These are phyloP conservation scores for Cairneyella variabilis DNA, from an alignment of 495 filamentous ascomycete genomes.

Conservation along the genomic window DNA sequence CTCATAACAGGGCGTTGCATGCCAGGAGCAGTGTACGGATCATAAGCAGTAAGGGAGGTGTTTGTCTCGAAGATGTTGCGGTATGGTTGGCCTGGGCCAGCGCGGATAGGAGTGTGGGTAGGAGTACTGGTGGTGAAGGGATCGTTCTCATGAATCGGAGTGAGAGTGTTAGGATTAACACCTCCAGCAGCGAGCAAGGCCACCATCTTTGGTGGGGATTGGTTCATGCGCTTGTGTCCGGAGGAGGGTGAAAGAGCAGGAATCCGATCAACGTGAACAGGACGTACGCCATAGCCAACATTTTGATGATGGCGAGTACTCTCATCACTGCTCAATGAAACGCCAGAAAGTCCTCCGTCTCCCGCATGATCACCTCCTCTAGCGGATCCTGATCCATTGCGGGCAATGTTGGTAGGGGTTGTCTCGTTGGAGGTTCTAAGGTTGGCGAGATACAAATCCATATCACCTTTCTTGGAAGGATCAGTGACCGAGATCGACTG, in stretches of 20 bases:
- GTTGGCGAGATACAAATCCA: slow-evolving; percentile 5
- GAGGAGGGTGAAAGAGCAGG: too few species aligned
- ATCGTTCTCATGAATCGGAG: not conserved
- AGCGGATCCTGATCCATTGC: not conserved
- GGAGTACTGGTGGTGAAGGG: not conserved
- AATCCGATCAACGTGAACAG: too few species aligned
- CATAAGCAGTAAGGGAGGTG: too few species aligned
- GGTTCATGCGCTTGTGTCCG: too few species aligned
- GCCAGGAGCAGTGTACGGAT: too few species aligned
- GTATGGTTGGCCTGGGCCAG: not conserved
- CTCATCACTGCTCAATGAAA: too few species aligned
- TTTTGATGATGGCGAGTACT: too few species aligned
- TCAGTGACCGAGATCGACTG: slow-evolving; percentile 5
- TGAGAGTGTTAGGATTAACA: not conserved
- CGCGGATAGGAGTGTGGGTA: not conserved
- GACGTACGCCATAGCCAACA: too few species aligned
- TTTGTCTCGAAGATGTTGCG: too few species aligned
- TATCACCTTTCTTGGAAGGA: not conserved
- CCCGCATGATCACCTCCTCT: not conserved
- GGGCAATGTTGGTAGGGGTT: not conserved
- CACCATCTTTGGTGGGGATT: slow-evolving; percentile 20
- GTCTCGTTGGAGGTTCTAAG: not conserved
- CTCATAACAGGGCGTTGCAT: too few species aligned
- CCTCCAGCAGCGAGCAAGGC: slow-evolving; percentile 13
- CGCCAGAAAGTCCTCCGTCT: too few species aligned